Evolutionary conservation across 2,329 filamentous ascomycete genomes (phyloP).

Genomic region (Talaromyces sp.): DNA sequence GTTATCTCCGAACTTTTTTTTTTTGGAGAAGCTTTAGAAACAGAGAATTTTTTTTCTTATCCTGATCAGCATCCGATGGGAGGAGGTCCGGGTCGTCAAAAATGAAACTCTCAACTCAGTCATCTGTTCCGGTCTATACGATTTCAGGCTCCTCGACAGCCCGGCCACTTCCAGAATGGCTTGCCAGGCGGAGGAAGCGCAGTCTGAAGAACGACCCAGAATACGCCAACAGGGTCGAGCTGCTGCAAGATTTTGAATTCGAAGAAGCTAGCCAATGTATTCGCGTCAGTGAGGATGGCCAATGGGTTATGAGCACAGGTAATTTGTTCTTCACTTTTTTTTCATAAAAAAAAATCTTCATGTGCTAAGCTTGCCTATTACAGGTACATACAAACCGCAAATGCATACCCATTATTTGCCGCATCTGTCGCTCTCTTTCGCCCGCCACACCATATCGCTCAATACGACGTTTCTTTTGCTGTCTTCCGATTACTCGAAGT

Average conservation of each 20-base stretch:
- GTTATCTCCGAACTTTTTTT: conserved; percentile 7
- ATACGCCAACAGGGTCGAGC: conserved; percentile 87
- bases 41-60: neutral
- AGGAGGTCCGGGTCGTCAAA: conserved; percentile 11
- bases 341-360: neutral
- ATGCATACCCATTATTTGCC: conserved; percentile 95
- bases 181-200: conserved; percentile 81
- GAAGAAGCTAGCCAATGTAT: conserved; percentile 92
- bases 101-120: conserved; percentile 59
- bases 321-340: conserved; percentile 21
- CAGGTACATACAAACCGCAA: conserved; percentile 68
- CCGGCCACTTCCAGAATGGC: conserved; percentile 89
- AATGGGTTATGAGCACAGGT: conserved; percentile 96
- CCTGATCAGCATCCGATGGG: neutral
- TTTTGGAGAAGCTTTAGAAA: neutral
- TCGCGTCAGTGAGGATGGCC: conserved; percentile 85
- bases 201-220: conserved; percentile 89
- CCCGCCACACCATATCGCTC: conserved; percentile 83
- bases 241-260: conserved; percentile 96
- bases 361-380: conserved; percentile 1
- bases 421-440: conserved; percentile 88
- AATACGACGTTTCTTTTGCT: conserved; percentile 90
- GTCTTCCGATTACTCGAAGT: conserved; percentile 89
- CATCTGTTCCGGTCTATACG: conserved; percentile 85
- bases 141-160: conserved; percentile 87